A percentile compares a stretch with the other conserved stretches of the same genome.
Conservation (phyloP, 2,329 filamentous ascomycete species). For the Pseudogymnoascus sp. region DNA sequence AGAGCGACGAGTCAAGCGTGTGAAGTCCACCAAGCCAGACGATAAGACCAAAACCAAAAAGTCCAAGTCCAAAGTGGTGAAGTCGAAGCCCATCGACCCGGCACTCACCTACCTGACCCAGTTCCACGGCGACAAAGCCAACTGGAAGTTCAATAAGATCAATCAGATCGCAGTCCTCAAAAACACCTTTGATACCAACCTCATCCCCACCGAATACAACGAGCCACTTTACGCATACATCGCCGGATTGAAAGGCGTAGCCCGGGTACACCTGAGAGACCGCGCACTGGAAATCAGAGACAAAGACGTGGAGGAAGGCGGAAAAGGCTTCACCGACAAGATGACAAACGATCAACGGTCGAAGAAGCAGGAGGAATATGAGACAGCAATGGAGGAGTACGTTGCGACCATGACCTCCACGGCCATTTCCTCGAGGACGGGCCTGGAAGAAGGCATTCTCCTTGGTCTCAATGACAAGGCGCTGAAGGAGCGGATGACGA, state of each 20-base stretch:
- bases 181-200: conserved; percentile 63
- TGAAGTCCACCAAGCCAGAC: conserved; percentile 19
- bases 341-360: conserved; percentile 36
- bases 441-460: conserved; percentile 26
- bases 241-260: conserved; percentile 65
- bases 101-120: conserved; percentile 69
- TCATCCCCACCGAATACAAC: conserved; percentile 62
- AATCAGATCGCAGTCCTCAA: conserved; percentile 80
- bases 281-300: conserved; percentile 54
- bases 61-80: conserved; percentile 17
- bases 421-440: conserved; percentile 13
- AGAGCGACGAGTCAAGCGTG: conserved; percentile 22
- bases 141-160: conserved; percentile 97
- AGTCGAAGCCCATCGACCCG: conserved; percentile 38
- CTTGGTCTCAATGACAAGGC: conserved; percentile 35
- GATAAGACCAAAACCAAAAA: conserved; percentile 16
- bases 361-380: conserved; percentile 46
- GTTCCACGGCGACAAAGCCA: conserved; percentile 59
- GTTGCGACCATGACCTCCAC: conserved; percentile 22
- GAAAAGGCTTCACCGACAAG: conserved; percentile 38
- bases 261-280: conserved; percentile 59
- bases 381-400: conserved; percentile 36
- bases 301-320: conserved; percentile 44
- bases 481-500: conserved; percentile 47
- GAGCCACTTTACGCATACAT: conserved; percentile 68